Percentiles rank a stretch among this genome's conserved stretches.
Conservation (phyloP, 495 filamentous ascomycete species). For the Penicillium canariense region DNA sequence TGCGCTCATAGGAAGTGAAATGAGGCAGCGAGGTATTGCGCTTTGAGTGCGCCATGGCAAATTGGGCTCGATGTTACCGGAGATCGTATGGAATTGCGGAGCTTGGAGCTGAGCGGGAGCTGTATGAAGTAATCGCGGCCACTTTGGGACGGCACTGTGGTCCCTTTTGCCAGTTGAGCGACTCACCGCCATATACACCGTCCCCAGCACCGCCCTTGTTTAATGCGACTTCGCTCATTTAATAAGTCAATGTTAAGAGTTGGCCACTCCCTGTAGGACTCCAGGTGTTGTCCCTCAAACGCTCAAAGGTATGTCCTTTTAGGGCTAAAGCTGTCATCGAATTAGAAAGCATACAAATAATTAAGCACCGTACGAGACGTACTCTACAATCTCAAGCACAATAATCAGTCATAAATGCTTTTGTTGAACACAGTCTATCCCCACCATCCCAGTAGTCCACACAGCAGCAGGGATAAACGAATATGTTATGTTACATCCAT, state of each 20-base stretch:
- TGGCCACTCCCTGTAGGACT: too few relatives aligned
- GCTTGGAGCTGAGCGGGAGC: too few relatives aligned
- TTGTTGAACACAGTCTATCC: constrained; percentile 1
- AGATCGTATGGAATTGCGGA: background rate
- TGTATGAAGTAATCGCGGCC: background rate
- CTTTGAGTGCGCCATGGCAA: constrained; percentile 59
- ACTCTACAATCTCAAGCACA: too few relatives aligned
- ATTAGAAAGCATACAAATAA: too few relatives aligned
- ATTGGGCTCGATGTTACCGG: background rate
- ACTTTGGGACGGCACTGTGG: background rate
- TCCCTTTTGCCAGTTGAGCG: too few relatives aligned
- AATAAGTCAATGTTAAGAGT: constrained; percentile 1
- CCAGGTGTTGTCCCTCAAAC: too few relatives aligned
- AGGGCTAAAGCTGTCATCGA: too few relatives aligned
- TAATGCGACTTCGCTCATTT: too few relatives aligned
- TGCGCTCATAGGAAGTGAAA: constrained; percentile 91
- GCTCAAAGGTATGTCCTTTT: too few relatives aligned
- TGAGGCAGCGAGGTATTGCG: constrained; percentile 94
- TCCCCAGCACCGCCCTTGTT: too few relatives aligned
- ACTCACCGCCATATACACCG: too few relatives aligned
- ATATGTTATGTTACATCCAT: background rate
- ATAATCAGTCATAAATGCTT: constrained; percentile 8
- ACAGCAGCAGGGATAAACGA: background rate
- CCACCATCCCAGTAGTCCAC: background rate
- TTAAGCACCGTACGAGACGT: too few relatives aligned